These are phyloP conservation scores for Teratosphaeria epicoccoides DNA, from an alignment of 2,329 filamentous ascomycete genomes.

Conservation along the genomic window DNA sequence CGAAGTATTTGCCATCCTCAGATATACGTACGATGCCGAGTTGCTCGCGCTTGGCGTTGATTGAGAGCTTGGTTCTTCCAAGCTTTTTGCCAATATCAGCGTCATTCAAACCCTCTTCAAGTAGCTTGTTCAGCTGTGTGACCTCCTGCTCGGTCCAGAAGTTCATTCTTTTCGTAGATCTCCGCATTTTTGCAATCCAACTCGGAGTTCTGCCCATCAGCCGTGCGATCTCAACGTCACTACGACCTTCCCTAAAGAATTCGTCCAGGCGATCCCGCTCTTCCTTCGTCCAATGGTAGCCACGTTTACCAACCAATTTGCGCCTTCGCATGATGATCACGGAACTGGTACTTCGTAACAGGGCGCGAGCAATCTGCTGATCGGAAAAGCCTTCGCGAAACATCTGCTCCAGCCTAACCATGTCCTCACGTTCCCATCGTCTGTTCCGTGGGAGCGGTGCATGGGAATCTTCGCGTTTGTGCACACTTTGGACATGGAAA, in stretches of 20 bases:
- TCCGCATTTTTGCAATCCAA: background rate
- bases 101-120: background rate
- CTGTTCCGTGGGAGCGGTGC: background rate
- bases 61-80: background rate
- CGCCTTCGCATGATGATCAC: background rate
- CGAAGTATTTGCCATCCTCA: background rate
- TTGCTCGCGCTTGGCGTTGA: background rate
- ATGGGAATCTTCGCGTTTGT: background rate
- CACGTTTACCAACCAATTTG: background rate
- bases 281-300: background rate
- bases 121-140: background rate
- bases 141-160: background rate
- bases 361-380: background rate
- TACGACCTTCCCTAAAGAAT: background rate
- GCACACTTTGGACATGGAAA: background rate
- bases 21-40: background rate
- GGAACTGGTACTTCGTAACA: background rate
- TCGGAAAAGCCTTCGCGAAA: background rate
- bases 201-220: background rate
- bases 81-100: background rate
- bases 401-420: background rate
- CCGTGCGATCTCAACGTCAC: background rate
- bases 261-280: background rate
- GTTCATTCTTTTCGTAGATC: background rate
- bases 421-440: background rate